Base-by-base conservation (phyloP, 2,329 filamentous ascomycete species). In the Beauveria scarabaeidicola region DNA sequence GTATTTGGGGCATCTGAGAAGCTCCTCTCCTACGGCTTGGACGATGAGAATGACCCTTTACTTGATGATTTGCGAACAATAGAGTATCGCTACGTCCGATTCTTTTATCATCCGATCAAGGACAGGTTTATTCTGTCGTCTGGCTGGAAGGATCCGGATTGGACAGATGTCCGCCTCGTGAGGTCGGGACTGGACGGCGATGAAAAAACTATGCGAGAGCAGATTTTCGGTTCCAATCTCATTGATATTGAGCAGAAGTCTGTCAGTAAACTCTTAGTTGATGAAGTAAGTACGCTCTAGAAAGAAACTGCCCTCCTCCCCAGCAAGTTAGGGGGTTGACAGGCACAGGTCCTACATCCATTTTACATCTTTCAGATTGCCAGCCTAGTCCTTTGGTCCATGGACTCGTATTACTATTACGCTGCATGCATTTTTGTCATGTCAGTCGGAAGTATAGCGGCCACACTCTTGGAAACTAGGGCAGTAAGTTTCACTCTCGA, bases 311-410 rank as follows among this genome's bases (percentile, higher is more conserved):
- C 7, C 44, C 3, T 29, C 7, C 23, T 38, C 13, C 1, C 11
- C 1, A 23, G 17, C 3, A 25, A 10, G 13, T 25, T n/a, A 32
- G 36, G 5, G 9, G 19, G 21, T 21, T 59, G 40, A 52, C 25
- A 13, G 11, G 10, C 3, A 15, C n/a, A 90, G 83, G 91, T 90
- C 21, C 91, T 99, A 68, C 94, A 99, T 70, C 95, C 94, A 0
- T 99, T 99, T 72, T 99, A 99, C 71, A 88, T 99, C 59, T 99
- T 99, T 70, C 94, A 99, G 74, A 87, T 97, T 67, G 93, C 92
- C 52, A 97, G 94, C 77, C 78, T 99, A 64, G 74, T 96, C 44
- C 83, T 99, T 3, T 99, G 94, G 94, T 97, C 93, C 10, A 70
- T 97, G 65, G 94, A 99, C 69, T 82, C 95, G 67, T 99, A 99